A percentile compares a stretch with the other conserved stretches of the same genome.
These are phyloP conservation scores for Flammula alnicola DNA, from an alignment of 1,284 basidiomycete genomes.

Conservation along the genomic window DNA sequence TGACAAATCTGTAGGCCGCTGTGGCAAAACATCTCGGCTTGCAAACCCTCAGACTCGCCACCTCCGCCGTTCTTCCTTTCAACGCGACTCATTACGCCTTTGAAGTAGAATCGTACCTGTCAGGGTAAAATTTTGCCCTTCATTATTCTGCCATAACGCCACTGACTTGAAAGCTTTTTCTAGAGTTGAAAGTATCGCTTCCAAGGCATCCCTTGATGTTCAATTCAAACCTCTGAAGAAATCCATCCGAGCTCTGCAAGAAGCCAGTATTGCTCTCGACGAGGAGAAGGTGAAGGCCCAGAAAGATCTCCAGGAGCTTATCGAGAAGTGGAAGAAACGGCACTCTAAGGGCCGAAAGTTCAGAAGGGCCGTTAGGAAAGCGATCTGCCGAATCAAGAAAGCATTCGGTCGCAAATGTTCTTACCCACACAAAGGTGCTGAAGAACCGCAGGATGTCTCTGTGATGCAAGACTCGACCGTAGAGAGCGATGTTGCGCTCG, in stretches of 20 bases:
- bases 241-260: constrained; percentile 51
- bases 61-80: constrained; percentile 63
- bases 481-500: constrained; percentile 13
- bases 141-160: not conserved
- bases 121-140: constrained; percentile 42
- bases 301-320: constrained; percentile 20
- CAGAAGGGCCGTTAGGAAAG: constrained; percentile 10
- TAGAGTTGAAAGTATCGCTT: constrained; percentile 50
- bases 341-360: constrained; percentile 11
- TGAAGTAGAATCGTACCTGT: constrained; percentile 63
- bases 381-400: constrained; percentile 18
- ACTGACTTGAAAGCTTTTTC: not conserved
- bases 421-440: constrained; percentile 7
- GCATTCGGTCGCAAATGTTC: constrained; percentile 16
- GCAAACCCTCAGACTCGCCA: constrained; percentile 60
- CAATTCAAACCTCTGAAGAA: constrained; percentile 49
- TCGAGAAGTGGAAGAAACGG: constrained; percentile 33
- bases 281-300: constrained; percentile 48
- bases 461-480: not conserved
- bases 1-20: constrained; percentile 46
- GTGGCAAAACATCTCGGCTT: constrained; percentile 60
- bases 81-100: constrained; percentile 77
- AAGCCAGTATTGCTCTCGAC: constrained; percentile 57
- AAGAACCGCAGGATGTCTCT: too few relatives aligned
- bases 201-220: constrained; percentile 32